Conservation (phyloP, 768 basidiomycete genomes). For the Panaeolus papilionaceus region DNA sequence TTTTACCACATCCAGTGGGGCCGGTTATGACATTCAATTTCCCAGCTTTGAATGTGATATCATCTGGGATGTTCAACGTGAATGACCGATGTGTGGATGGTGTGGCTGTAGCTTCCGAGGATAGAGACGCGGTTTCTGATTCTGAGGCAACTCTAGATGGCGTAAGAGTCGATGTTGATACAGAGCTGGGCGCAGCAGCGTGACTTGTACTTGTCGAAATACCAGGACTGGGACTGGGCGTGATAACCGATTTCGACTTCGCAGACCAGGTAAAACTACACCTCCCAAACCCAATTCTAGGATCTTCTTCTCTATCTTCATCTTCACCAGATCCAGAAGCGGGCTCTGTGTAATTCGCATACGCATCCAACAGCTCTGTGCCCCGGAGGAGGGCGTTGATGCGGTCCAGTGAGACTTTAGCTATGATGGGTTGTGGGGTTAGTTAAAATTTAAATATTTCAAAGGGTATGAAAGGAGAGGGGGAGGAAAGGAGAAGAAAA, state of each 20-base stretch:
- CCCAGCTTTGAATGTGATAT: neutral
- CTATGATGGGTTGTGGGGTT: constrained; percentile 24
- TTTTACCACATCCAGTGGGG: constrained; percentile 55
- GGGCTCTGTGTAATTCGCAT: constrained; percentile 25
- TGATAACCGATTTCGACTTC: constrained; percentile 29
- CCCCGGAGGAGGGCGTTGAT: constrained; percentile 44
- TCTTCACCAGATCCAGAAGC: too few relatives aligned
- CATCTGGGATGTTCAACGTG: constrained; percentile 57
- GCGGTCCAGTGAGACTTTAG: constrained; percentile 70
- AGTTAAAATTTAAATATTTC: too few relatives aligned
- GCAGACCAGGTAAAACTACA: constrained; percentile 62
- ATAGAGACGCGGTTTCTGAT: constrained; percentile 62
- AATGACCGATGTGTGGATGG: constrained; percentile 38
- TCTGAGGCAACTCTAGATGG: constrained; percentile 34
- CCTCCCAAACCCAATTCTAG: constrained; percentile 53
- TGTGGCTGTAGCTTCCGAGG: constrained; percentile 29
- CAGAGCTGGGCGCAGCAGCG: too few relatives aligned
- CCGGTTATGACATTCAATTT: neutral
- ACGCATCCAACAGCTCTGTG: constrained; percentile 55
- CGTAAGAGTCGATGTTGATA: too few relatives aligned
- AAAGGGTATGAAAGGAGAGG: too few relatives aligned
- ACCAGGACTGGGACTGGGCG: neutral
- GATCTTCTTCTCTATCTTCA: constrained; percentile 6
- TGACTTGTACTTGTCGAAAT: too few relatives aligned
- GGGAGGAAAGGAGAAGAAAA: constrained; percentile 8